Evolutionary conservation across 2,329 filamentous ascomycete species (phyloP).

Genomic region (Sarocladiaceae sp.): DNA sequence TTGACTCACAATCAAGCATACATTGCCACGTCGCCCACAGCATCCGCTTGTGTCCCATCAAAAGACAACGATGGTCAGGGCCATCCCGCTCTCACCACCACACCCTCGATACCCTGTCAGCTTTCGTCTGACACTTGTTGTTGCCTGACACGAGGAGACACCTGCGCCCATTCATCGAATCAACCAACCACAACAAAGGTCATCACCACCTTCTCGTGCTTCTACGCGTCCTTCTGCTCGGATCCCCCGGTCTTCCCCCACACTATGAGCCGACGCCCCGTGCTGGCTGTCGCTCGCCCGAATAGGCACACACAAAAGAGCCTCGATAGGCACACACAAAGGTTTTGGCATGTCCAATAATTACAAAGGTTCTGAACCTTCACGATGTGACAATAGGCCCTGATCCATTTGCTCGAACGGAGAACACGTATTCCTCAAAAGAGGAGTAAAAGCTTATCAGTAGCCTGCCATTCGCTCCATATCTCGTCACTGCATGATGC

Average conservation of each 20-base stretch:
- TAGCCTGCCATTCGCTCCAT: not conserved
- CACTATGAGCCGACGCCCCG: not conserved
- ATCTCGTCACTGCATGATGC: not conserved
- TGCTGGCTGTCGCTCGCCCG: slow-evolving; percentile 2
- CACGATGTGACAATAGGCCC: too few relatives aligned
- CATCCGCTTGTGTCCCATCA: not conserved
- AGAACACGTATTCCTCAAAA: not conserved
- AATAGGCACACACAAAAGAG: slow-evolving; percentile 3
- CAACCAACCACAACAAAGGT: too few relatives aligned
- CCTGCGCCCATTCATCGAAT: not conserved
- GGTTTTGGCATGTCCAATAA: not conserved
- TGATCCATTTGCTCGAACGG: too few relatives aligned
- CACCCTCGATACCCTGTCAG: not conserved
- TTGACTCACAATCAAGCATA: not conserved
- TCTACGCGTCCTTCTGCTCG: not conserved
- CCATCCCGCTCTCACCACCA: slow-evolving; percentile 7
- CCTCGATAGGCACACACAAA: not conserved
- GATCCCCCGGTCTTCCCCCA: slow-evolving; percentile 1
- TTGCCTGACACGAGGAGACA: not conserved
- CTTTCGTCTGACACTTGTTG: not conserved
- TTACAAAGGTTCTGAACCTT: too few relatives aligned
- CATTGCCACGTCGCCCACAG: not conserved
- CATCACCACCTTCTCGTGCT: not conserved
- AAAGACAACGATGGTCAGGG: slow-evolving; percentile 9
- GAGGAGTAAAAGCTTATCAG: not conserved